A percentile compares a stretch with the other conserved stretches of the same genome.
phyloP scores from a whole-genome alignment of 345 rosid species.

The Salix udensis region DNA sequence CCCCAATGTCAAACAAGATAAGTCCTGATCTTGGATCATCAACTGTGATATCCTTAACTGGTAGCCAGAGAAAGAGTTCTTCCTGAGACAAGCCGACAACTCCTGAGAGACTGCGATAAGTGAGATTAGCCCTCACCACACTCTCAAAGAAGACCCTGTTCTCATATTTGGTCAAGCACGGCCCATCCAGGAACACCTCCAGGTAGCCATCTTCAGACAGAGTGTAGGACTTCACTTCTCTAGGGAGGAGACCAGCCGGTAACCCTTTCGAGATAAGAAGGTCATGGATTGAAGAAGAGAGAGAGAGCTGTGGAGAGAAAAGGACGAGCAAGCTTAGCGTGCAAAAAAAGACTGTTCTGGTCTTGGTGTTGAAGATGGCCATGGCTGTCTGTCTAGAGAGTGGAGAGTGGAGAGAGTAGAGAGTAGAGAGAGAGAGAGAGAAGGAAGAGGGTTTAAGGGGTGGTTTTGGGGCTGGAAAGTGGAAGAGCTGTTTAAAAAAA shows the following conservation, averaged over 20 bases:
- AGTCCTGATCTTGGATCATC: conserved; percentile 75
- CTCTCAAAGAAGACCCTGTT: conserved; percentile 60
- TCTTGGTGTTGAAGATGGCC: conserved; percentile 26
- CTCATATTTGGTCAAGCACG: conserved; percentile 70
- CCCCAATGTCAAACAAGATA: conserved; percentile 81
- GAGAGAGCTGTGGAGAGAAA: not conserved
- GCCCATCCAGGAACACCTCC: conserved; percentile 69
- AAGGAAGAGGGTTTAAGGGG: conserved; percentile 1
- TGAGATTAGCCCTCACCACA: conserved; percentile 75
- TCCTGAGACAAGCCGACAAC: conserved; percentile 71
- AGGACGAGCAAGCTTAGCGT: conserved; percentile 6
- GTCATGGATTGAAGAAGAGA: conserved; percentile 52
- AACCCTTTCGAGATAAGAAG: conserved; percentile 72
- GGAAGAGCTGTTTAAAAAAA: conserved; percentile 28
- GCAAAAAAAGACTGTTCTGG: conserved; percentile 14
- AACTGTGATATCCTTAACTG: conserved; percentile 74
- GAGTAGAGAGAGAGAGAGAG: conserved; percentile 9
- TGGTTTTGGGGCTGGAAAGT: conserved; percentile 17
- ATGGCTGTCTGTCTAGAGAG: conserved; percentile 7
- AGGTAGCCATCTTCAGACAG: conserved; percentile 58
- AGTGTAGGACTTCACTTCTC: conserved; percentile 64
- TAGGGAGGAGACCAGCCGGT: conserved; percentile 79
- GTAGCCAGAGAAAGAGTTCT: conserved; percentile 87
- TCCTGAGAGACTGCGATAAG: conserved; percentile 64
- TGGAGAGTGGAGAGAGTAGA: conserved; percentile 3